Conservation (phyloP, 192 early-diverging fungal genomes). For the Martensiomyces pterosporus region DNA sequence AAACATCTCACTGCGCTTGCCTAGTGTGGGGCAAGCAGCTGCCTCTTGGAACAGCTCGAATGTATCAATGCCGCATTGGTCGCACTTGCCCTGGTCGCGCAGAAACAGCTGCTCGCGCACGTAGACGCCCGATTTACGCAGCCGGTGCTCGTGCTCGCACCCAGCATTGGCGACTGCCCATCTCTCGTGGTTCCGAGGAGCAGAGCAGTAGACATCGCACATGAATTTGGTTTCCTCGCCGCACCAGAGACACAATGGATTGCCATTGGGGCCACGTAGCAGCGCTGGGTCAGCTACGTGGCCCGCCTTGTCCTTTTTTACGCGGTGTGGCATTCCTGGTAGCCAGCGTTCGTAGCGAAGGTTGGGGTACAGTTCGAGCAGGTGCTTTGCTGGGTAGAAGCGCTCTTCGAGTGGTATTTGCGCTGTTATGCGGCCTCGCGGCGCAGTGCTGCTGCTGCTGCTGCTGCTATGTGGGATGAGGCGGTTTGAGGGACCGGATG, state of each 20-base stretch:
- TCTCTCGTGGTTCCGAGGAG: neutral
- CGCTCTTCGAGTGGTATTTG: constrained; percentile 27
- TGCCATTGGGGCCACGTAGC: constrained; percentile 27
- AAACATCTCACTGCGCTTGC: constrained; percentile 14
- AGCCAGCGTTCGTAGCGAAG: constrained; percentile 46
- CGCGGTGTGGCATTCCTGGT: constrained; percentile 16
- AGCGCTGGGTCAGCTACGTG: constrained; percentile 26
- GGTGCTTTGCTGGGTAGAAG: constrained; percentile 34
- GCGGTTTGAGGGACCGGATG: no score
- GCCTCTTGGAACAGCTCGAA: constrained; percentile 25
- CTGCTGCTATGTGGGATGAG: no score
- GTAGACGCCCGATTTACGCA: constrained; percentile 39
- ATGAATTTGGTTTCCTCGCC: constrained; percentile 16
- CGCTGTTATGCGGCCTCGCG: no score
- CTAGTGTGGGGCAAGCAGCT: constrained; percentile 15
- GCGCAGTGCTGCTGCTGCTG: constrained; percentile 2
- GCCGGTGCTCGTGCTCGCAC: constrained; percentile 39
- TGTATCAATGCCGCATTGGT: constrained; percentile 31
- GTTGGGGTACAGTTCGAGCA: constrained; percentile 31
- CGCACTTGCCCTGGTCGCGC: constrained; percentile 44
- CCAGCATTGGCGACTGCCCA: no score
- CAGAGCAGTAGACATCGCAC: constrained; percentile 21
- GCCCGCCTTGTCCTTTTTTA: constrained; percentile 12
- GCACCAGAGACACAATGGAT: constrained; percentile 42
- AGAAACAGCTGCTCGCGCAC: constrained; percentile 36